Evolutionary conservation across 305 asterid species (phyloP).

Genomic region (Andrographis paniculata): DNA sequence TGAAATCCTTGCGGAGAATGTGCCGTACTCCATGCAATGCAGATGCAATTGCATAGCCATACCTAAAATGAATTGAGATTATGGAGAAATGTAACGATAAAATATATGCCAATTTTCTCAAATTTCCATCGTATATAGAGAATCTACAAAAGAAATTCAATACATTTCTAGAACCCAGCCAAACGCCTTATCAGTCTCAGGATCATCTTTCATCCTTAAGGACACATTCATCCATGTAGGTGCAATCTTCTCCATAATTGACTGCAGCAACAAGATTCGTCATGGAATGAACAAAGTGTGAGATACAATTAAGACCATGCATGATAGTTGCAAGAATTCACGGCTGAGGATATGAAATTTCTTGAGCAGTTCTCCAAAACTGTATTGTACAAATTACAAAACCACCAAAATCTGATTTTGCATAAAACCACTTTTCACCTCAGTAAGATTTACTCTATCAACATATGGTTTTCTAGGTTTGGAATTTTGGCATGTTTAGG

Average conservation of each 20-base stretch:
- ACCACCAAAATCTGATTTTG: no score
- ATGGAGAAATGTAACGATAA: not conserved
- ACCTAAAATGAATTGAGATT: constrained; percentile 38
- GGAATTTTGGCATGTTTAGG: no score
- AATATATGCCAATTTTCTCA: not conserved
- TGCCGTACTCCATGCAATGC: constrained; percentile 93
- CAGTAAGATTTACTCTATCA: no score
- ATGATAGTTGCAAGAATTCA: no score
- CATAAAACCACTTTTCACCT: no score
- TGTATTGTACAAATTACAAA: no score
- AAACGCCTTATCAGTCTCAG: not conserved
- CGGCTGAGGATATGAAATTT: no score
- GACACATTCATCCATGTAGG: not conserved
- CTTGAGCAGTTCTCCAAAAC: no score
- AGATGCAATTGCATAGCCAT: constrained; percentile 91
- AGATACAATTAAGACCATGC: no score
- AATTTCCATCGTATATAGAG: not conserved
- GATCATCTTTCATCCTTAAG: not conserved
- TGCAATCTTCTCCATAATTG: not conserved
- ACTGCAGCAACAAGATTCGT: not conserved
- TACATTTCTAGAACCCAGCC: not conserved
- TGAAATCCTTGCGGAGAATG: constrained; percentile 82
- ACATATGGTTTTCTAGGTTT: no score
- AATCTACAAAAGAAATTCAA: not conserved
- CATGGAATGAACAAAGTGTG: not conserved